These are phyloP conservation scores for Acanthamoeba rhysodes DNA, from an alignment of 208 protist species.

Conservation along the genomic window DNA sequence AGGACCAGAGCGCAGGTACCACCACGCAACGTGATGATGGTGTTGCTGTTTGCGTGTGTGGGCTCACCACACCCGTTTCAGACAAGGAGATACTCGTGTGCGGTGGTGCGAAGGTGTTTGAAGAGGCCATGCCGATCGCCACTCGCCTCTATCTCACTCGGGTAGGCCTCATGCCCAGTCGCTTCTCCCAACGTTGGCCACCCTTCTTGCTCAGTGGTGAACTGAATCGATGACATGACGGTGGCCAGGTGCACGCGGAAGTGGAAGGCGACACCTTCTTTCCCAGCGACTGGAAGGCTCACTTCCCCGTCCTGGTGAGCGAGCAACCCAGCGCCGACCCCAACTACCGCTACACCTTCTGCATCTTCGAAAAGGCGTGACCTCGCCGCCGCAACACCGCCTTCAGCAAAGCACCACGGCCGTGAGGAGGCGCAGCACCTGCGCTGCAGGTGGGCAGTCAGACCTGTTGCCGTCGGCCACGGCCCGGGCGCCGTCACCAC, in stretches of 20 bases:
- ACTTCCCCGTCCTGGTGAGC: conserved; percentile 23
- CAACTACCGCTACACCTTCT: conserved; percentile 65
- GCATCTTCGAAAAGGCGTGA: conserved; percentile 5
- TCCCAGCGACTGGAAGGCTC: conserved; percentile 6
- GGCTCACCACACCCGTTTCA: neutral
- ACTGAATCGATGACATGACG: neutral
- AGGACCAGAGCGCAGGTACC: neutral
- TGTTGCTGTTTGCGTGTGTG: neutral
- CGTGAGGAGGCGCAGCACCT: too few relatives aligned
- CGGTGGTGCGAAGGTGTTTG: conserved; percentile 8
- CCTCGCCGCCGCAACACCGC: neutral
- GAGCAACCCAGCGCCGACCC: conserved; percentile 7
- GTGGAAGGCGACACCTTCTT: conserved; percentile 53
- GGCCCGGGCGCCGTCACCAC: too few relatives aligned
- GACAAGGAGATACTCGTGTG: conserved; percentile 35
- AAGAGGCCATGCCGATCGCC: conserved; percentile 53
- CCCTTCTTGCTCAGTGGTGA: neutral
- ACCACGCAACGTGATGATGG: too few relatives aligned
- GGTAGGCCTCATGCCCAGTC: neutral
- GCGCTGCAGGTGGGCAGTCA: too few relatives aligned
- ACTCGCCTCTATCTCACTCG: conserved; percentile 33
- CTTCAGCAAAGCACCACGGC: too few relatives aligned
- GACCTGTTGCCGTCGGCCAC: too few relatives aligned
- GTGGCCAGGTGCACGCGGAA: conserved; percentile 6
- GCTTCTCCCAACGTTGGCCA: too few relatives aligned